Conservation (phyloP, 352 stramenopile genomes). For the Phytophthora sp. region DNA sequence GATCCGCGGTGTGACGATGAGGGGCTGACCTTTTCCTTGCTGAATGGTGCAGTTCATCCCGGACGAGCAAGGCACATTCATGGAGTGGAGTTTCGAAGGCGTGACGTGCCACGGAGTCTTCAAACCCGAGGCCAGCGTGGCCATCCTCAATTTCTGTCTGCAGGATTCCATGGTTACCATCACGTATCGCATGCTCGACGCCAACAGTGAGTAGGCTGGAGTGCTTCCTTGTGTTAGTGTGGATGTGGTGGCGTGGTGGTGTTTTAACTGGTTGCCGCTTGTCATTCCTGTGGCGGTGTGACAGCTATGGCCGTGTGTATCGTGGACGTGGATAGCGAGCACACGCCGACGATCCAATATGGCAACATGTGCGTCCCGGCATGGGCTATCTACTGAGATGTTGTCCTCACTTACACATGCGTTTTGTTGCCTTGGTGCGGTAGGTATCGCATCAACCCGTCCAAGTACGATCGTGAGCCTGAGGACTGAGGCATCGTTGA, state of each 20-base stretch:
- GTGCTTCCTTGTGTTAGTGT: neutral
- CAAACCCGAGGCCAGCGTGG: slow-evolving; percentile 79
- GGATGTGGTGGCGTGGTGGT: too few species aligned
- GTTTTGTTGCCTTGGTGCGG: neutral
- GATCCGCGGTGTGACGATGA: neutral
- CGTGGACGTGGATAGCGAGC: slow-evolving; percentile 84
- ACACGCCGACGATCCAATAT: slow-evolving; percentile 83
- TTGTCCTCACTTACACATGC: slow-evolving; percentile 4
- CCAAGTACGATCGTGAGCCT: slow-evolving; percentile 69
- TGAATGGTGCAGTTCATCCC: slow-evolving; percentile 66
- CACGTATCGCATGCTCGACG: slow-evolving; percentile 79
- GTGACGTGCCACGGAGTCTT: slow-evolving; percentile 85
- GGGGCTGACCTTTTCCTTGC: slow-evolving; percentile 4
- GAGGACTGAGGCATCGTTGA: slow-evolving; percentile 38
- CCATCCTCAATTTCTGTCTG: slow-evolving; percentile 85
- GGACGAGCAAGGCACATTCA: slow-evolving; percentile 78
- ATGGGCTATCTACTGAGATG: neutral
- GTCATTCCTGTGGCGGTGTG: too few species aligned
- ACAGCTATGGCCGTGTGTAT: slow-evolving; percentile 86
- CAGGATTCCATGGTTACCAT: slow-evolving; percentile 88
- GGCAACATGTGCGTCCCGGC: slow-evolving; percentile 72
- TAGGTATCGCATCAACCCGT: slow-evolving; percentile 80
- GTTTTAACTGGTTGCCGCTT: neutral
- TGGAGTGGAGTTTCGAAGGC: slow-evolving; percentile 88
- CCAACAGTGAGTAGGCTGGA: slow-evolving; percentile 61